Evolutionary conservation across 2,329 filamentous ascomycete species (phyloP), one percentile per base, ranked within the genome.

Genomic region (Xylariaceae sp.): DNA sequence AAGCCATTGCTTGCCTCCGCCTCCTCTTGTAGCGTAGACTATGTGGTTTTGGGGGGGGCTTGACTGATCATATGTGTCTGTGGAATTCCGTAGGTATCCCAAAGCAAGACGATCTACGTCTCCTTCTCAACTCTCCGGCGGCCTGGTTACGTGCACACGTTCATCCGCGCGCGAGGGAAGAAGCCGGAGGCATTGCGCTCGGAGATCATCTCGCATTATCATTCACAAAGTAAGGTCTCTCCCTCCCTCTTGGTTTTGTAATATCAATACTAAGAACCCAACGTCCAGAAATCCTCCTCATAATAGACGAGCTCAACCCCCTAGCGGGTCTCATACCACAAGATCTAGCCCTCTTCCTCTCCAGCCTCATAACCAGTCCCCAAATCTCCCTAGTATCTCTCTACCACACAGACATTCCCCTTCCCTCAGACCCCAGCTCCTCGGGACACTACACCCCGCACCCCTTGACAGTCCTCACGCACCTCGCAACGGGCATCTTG

Each of bases 401-500:
- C 48, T 95, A 94, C 65, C 93, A 97, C 70, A 73, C 77, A 42
- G 92, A 97, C 66, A 76, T 92, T 4, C 85, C 88, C 1, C 66
- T 81, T 21, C 56, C 70, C 43, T 66, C 62, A 4, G 53, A 64
- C 12, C 20, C 44, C n/a, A 54, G 63, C 11, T 53, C 59, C 23
- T 55, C 59, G 38, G 46, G 61, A 27, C 76, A 66, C 58, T 83
- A 88, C 66, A 70, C 79, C 16, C 88, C 90, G 1, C 70, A 80
- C 22, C 82, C 89, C 0, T 73, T 94, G 11, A 82, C 82, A 1
- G 71, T 90, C 1, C 74, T 97, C 19, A 79, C 77, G 37, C 94
- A 94, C 66, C 82, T 96, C 47, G 88, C 91, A n/a, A 98, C 93
- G 3, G 85, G 89, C 3, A 79, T 97, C 42, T 75, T 97, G 48